Evolutionary conservation across 164 flowering plant species (phyloP).

Genomic region (Santalum album): DNA sequence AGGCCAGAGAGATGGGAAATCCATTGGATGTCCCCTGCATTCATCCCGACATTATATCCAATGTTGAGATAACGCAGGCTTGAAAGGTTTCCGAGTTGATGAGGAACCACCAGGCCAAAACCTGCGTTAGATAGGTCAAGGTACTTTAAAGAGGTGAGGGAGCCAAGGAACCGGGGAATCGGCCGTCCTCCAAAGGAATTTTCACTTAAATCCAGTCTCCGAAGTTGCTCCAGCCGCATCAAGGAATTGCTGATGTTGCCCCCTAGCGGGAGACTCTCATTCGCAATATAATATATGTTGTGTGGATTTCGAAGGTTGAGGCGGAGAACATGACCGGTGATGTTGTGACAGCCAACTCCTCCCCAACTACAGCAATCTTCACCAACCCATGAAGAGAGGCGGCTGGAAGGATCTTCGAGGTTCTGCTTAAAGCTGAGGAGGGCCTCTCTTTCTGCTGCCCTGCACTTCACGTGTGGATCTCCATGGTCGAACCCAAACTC

Average conservation of each 20-base stretch:
- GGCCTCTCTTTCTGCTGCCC: constrained; percentile 7
- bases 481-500: too few relatives aligned
- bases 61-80: constrained; percentile 21
- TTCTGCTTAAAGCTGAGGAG: constrained; percentile 12
- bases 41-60: neutral
- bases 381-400: constrained; percentile 15
- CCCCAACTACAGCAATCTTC: constrained; percentile 19
- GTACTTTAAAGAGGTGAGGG: constrained; percentile 7
- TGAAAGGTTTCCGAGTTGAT: constrained; percentile 21
- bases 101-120: constrained; percentile 11
- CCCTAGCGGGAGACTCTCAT: neutral
- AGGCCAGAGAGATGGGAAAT: constrained; percentile 10
- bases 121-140: constrained; percentile 7
- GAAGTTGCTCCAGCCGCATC: constrained; percentile 14
- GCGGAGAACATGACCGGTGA: constrained; percentile 14
- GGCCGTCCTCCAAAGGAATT: constrained; percentile 7
- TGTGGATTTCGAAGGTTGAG: constrained; percentile 10
- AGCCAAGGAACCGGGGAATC: constrained; percentile 22
- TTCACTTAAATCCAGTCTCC: constrained; percentile 14
- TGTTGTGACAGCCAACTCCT: constrained; percentile 13
- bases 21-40: constrained; percentile 7
- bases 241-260: constrained; percentile 9
- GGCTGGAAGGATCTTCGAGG: neutral
- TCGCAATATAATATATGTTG: neutral
- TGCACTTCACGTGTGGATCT: constrained; percentile 2